Base-by-base conservation (phyloP, 2,329 filamentous ascomycete genomes). In the Blastomyces emzantsi region DNA sequence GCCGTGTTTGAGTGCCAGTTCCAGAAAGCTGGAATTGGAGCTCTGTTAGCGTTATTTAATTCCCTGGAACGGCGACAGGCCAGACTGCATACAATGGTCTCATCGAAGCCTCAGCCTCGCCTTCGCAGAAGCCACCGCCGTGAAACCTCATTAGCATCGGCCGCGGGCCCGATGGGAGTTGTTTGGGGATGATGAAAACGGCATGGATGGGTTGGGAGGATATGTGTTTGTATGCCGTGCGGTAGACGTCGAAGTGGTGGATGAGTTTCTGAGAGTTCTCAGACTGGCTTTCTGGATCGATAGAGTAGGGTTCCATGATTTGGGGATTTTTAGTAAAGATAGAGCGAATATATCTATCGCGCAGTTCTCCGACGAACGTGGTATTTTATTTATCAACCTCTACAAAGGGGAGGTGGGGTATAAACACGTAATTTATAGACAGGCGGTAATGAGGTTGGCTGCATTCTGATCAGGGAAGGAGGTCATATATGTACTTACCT, bases 1-100 rank as follows among this genome's bases (percentile, higher is more conserved):
- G 1, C 62, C 64, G 39, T 64, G 62, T 22, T 63, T 63, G 30
- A 47, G 63, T 15, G 61, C 60, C 22, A 64, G 45, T 22, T 67
- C 60, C 7, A 67, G 39, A 55, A 67, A 63, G 33, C 55, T 41
- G n/a, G 33, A 11, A n/a, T 25, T 7, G 30, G 15, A 36, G 15
- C 19, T 11, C 1, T 25, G n/a, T 25, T 58, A 25, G 28, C 8
- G 22, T 15, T 58, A 13, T 25, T 11, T 13, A 8, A 11, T 51
- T 8, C 22, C 2, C 9, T 0, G 13, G n/a, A 13, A 51, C 17
- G 6, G 45, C 3, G 2, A 9, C n/a, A 15, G 22, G 47, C 1
- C 22, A 57, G 25, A 43, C 30, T 57, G 22, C 55, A 57, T 43
- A 58, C 55, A 58, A 58, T 41, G 55, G 36, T 41, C 55, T 58